Evolutionary conservation across 129 eudicot genomes (phyloP).

Genomic region (Gnaphalium uliginosum): DNA sequence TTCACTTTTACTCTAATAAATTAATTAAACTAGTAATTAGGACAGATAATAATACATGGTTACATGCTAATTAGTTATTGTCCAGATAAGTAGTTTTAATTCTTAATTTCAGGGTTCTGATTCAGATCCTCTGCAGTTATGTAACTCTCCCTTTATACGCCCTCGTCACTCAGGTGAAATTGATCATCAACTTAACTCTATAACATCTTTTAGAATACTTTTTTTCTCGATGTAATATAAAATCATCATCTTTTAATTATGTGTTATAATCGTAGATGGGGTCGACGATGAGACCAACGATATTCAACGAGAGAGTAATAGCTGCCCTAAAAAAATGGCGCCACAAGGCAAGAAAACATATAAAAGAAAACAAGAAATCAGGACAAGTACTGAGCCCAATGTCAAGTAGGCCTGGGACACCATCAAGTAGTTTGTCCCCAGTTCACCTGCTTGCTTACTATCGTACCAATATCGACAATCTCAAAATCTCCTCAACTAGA

Average conservation of each 20-base stretch:
- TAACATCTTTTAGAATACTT: neutral
- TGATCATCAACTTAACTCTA: neutral
- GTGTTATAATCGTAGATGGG: slow-evolving; percentile 50
- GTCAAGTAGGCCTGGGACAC: slow-evolving; percentile 43
- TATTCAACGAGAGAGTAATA: slow-evolving; percentile 57
- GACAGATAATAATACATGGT: too few species aligned
- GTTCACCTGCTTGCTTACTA: slow-evolving; percentile 48
- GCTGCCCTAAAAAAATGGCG: slow-evolving; percentile 48
- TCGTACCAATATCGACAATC: slow-evolving; percentile 28
- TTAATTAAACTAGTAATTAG: neutral
- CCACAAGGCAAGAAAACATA: slow-evolving; percentile 46
- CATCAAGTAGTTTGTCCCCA: slow-evolving; percentile 43
- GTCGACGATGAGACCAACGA: slow-evolving; percentile 56
- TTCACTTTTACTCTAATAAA: neutral
- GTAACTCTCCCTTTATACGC: slow-evolving; percentile 77
- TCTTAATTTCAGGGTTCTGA: slow-evolving; percentile 39
- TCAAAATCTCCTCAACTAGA: slow-evolving; percentile 25
- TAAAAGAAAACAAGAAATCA: slow-evolving; percentile 37
- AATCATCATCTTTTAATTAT: neutral
- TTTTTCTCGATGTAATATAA: too few species aligned
- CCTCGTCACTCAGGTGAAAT: slow-evolving; percentile 66
- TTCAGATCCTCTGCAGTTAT: slow-evolving; percentile 66
- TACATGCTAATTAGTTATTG: neutral
- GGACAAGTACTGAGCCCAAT: slow-evolving; percentile 29
- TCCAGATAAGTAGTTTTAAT: neutral